phyloP scores from a whole-genome alignment of 805 yeast species.

The Suhomyces tanzawaensis region DNA sequence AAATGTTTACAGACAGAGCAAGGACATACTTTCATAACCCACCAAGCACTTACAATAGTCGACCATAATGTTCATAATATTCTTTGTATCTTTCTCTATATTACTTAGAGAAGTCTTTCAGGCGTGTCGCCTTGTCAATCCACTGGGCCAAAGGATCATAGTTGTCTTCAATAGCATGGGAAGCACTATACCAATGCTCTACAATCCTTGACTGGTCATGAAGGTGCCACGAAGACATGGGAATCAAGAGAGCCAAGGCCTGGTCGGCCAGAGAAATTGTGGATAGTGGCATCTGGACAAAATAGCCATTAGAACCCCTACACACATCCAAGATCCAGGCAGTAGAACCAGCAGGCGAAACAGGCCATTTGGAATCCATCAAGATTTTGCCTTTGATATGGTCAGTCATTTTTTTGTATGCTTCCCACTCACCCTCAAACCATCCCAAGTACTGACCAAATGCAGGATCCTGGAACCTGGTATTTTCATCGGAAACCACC shows the following conservation, averaged over 20 bases:
- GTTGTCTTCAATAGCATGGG: not conserved
- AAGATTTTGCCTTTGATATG: constrained; percentile 1
- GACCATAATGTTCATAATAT: too few relatives aligned
- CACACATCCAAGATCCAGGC: constrained; percentile 3
- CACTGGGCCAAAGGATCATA: not conserved
- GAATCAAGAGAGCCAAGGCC: constrained; percentile 3
- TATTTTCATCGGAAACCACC: not conserved
- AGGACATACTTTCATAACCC: too few relatives aligned
- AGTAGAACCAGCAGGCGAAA: constrained; percentile 1
- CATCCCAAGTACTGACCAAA: constrained; percentile 1
- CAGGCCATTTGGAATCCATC: constrained; percentile 1
- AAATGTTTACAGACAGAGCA: too few relatives aligned
- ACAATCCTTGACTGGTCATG: constrained; percentile 2
- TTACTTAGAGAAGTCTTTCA: not conserved
- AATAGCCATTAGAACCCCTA: not conserved
- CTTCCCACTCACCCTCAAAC: constrained; percentile 1
- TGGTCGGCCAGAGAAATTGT: constrained; percentile 3
- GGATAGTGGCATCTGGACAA: constrained; percentile 2
- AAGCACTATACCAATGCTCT: constrained; percentile 2
- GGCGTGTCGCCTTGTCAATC: not conserved
- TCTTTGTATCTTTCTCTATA: too few relatives aligned
- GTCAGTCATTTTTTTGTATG: not conserved
- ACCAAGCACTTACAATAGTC: too few relatives aligned
- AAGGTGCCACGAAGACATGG: constrained; percentile 4
- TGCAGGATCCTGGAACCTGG: not conserved